These are phyloP conservation scores for Penicillium bovifimosum DNA, from an alignment of 495 filamentous ascomycete genomes.

Conservation along the genomic window DNA sequence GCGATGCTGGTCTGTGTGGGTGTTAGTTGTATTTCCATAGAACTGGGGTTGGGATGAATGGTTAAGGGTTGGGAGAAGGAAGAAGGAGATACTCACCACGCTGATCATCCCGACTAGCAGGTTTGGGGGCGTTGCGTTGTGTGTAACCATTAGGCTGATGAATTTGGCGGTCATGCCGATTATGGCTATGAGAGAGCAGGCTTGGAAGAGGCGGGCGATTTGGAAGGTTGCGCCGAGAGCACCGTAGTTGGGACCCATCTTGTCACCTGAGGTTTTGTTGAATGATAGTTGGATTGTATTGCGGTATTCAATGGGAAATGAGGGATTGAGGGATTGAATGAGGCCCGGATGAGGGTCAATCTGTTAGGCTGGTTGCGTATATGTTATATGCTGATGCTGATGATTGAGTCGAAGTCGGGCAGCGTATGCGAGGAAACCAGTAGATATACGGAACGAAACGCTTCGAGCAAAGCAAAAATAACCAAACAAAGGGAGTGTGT, in stretches of 20 bases:
- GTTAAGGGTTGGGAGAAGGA: not conserved
- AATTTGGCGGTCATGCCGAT: slow-evolving; percentile 82
- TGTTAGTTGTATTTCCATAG: not conserved
- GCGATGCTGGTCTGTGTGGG: slow-evolving; percentile 62
- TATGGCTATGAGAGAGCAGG: slow-evolving; percentile 65
- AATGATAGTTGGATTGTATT: not conserved
- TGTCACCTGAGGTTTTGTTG: slow-evolving; percentile 9
- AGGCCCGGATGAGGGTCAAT: not conserved
- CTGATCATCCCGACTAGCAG: slow-evolving; percentile 73
- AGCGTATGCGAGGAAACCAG: not conserved
- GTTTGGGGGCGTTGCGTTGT: slow-evolving; percentile 56
- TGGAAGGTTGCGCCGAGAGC: slow-evolving; percentile 76
- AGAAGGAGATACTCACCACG: slow-evolving; percentile 55
- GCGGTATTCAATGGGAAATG: not conserved
- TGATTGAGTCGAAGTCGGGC: not conserved
- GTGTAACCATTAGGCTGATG: slow-evolving; percentile 67
- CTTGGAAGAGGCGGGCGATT: slow-evolving; percentile 63
- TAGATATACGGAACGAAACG: not conserved
- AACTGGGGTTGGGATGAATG: not conserved
- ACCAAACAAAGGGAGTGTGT: slow-evolving; percentile 7
- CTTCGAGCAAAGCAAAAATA: not conserved
- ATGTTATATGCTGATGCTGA: not conserved
- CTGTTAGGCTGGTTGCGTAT: not conserved
- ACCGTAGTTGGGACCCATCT: slow-evolving; percentile 47
- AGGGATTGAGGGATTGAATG: not conserved